These are phyloP conservation scores for Panaeolus papilionaceus DNA, from an alignment of 768 basidiomycete species.

Conservation along the genomic window DNA sequence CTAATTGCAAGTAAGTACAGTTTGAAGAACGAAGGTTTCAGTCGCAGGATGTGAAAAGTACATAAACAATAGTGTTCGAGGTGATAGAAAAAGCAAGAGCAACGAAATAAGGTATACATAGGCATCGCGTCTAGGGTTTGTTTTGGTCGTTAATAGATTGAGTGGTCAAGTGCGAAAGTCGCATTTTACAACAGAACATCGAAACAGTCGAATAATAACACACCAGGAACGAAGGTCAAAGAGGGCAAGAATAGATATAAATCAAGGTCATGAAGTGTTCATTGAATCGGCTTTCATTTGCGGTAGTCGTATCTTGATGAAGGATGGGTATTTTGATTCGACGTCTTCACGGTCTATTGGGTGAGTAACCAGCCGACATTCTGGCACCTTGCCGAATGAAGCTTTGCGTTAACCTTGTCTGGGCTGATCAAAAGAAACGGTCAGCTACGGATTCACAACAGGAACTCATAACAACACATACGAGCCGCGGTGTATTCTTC, in stretches of 20 bases:
- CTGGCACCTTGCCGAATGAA: constrained; percentile 62
- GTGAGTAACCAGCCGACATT: constrained; percentile 37
- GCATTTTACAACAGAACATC: neutral
- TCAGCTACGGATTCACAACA: constrained; percentile 18
- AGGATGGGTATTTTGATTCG: neutral
- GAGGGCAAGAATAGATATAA: constrained; percentile 6
- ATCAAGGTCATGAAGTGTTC: neutral
- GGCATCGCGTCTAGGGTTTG: neutral
- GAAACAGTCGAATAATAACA: constrained; percentile 6
- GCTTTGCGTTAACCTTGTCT: constrained; percentile 55
- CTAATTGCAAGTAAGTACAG: neutral
- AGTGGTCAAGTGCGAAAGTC: neutral
- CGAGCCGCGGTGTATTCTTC: constrained; percentile 80
- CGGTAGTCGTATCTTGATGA: neutral
- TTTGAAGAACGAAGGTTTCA: neutral
- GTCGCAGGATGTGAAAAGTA: neutral
- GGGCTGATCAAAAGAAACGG: constrained; percentile 38
- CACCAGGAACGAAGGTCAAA: constrained; percentile 4
- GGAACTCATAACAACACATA: constrained; percentile 46
- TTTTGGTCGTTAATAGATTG: constrained; percentile 10
- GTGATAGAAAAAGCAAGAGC: neutral
- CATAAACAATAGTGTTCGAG: neutral
- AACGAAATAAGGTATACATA: neutral
- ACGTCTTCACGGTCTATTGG: constrained; percentile 3
- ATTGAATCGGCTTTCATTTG: neutral